Conservation (phyloP, 2,329 filamentous ascomycete genomes). For the Claviceps sorghi region DNA sequence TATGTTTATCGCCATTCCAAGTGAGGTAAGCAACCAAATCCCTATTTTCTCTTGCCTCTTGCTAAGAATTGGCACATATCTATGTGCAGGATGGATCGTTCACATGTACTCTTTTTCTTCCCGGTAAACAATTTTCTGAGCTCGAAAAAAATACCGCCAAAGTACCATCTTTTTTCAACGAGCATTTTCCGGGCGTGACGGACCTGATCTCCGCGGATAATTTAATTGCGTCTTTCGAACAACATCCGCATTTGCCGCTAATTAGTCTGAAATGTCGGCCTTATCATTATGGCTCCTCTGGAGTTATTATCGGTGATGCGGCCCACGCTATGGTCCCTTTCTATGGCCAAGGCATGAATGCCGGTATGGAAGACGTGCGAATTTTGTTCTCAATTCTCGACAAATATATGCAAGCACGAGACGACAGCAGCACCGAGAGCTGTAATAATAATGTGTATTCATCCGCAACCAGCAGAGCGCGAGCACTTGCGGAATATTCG, state of each 20-base stretch:
- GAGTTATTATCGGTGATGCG: constrained; percentile 80
- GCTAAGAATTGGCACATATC: constrained; percentile 7
- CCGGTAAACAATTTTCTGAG: constrained; percentile 49
- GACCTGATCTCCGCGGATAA: constrained; percentile 51
- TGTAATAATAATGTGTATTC: constrained; percentile 23
- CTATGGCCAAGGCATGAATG: constrained; percentile 96
- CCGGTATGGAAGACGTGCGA: constrained; percentile 84
- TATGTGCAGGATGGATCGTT: constrained; percentile 65
- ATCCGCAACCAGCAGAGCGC: constrained; percentile 38
- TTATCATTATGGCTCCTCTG: constrained; percentile 64
- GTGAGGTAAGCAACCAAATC: constrained; percentile 29
- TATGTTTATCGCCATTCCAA: constrained; percentile 97
- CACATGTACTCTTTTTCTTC: constrained; percentile 86
- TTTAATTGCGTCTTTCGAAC: constrained; percentile 58
- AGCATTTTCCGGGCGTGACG: constrained; percentile 76
- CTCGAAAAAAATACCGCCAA: constrained; percentile 49
- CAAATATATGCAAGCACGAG: constrained; percentile 36
- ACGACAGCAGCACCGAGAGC: constrained; percentile 25
- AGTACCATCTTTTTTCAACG: constrained; percentile 61
- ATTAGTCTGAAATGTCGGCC: constrained; percentile 89
- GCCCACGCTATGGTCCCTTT: constrained; percentile 98
- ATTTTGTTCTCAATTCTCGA: constrained; percentile 76
- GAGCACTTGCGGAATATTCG: constrained; percentile 65
- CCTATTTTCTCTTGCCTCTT: neutral
- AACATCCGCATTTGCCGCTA: constrained; percentile 79